Evolutionary conservation across 352 stramenopile species (phyloP).

Genomic region (Globisporangium spiculum): DNA sequence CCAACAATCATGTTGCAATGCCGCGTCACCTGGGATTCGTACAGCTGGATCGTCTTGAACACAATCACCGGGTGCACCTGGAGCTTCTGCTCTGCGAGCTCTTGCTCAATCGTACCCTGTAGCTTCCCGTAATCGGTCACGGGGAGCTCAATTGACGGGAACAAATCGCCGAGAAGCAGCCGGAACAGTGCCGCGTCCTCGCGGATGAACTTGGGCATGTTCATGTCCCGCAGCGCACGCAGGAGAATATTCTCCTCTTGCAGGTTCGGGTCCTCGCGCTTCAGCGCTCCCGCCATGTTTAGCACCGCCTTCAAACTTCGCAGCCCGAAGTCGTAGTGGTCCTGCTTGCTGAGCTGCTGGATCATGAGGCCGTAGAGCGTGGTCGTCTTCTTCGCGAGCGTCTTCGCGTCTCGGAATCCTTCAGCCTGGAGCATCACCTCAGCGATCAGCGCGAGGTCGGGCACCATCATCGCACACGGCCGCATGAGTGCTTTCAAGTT

Average conservation of each 20-base stretch:
- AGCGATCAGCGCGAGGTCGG: slow-evolving; percentile 78
- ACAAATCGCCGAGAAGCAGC: slow-evolving; percentile 87
- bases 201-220: slow-evolving; percentile 94
- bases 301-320: slow-evolving; percentile 82
- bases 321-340: slow-evolving; percentile 87
- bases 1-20: slow-evolving; percentile 95
- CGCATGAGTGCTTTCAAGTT: slow-evolving; percentile 87
- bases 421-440: slow-evolving; percentile 88
- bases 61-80: slow-evolving; percentile 90
- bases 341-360: slow-evolving; percentile 85
- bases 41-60: slow-evolving; percentile 95
- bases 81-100: slow-evolving; percentile 80
- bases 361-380: slow-evolving; percentile 87
- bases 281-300: slow-evolving; percentile 85
- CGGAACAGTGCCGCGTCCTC: slow-evolving; percentile 93
- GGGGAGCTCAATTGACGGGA: slow-evolving; percentile 84
- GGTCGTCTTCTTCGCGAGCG: slow-evolving; percentile 82
- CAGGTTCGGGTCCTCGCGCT: slow-evolving; percentile 94
- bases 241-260: slow-evolving; percentile 96
- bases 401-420: slow-evolving; percentile 80
- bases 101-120: slow-evolving; percentile 85
- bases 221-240: slow-evolving; percentile 94
- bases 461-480: slow-evolving; percentile 88
- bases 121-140: slow-evolving; percentile 91
- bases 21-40: slow-evolving; percentile 93